Percentiles rank a stretch among this genome's conserved stretches.
These are phyloP conservation scores for Naganishia vaughanmartiniae DNA, from an alignment of 768 basidiomycete species.

Conservation along the genomic window DNA sequence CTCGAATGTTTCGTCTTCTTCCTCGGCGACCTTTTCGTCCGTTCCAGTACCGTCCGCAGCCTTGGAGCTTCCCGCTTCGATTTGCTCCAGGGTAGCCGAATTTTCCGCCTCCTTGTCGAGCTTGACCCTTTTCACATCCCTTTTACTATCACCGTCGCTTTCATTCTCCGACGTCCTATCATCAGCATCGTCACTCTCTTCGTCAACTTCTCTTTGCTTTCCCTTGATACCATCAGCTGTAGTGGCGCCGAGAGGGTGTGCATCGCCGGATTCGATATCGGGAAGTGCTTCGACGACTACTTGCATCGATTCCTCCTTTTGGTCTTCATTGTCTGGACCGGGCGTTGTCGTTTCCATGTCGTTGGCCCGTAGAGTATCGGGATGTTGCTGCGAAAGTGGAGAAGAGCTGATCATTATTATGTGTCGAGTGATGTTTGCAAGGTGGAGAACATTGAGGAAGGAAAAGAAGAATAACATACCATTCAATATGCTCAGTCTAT, in stretches of 20 bases:
- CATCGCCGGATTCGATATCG: constrained; percentile 11
- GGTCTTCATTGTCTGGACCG: background rate
- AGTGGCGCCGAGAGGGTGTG: background rate
- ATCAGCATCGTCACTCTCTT: background rate
- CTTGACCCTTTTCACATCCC: background rate
- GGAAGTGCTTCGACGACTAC: constrained; percentile 13
- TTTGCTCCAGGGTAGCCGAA: background rate
- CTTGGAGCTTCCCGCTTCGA: background rate
- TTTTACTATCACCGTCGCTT: background rate
- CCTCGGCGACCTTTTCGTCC: constrained; percentile 1
- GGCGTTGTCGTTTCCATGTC: background rate
- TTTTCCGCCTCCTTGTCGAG: background rate
- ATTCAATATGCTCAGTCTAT: background rate
- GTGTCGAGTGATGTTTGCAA: background rate
- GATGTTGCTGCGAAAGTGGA: background rate
- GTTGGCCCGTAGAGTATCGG: background rate
- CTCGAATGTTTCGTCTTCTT: constrained; percentile 11
- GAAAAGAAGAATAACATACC: background rate
- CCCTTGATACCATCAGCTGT: background rate
- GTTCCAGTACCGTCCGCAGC: background rate
- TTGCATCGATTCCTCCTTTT: background rate
- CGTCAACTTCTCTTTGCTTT: background rate
- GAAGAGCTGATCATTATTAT: background rate
- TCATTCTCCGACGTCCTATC: constrained; percentile 7
- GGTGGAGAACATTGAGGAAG: background rate